phyloP scores from a whole-genome alignment of 441 rosid genomes.

The Melastoma candidum region DNA sequence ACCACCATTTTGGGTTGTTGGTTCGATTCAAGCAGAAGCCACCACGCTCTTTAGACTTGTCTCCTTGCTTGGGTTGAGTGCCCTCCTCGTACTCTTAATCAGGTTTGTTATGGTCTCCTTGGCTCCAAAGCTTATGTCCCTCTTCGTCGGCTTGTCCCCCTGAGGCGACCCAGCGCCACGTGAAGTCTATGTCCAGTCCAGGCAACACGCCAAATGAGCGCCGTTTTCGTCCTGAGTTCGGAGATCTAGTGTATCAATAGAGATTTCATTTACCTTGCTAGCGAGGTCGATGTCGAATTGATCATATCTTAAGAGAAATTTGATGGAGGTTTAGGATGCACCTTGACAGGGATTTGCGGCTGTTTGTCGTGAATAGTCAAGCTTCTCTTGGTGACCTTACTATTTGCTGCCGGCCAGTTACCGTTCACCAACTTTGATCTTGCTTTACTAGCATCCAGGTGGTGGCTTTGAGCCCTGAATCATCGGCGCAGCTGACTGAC shows the following conservation, averaged over 20 bases:
- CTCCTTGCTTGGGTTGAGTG: conserved; percentile 14
- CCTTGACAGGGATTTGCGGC: conserved; percentile 7
- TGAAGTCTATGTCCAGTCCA: neutral
- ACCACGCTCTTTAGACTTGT: conserved; percentile 6
- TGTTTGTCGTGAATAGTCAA: no score
- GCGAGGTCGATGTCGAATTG: neutral
- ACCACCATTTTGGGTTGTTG: no score
- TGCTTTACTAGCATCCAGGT: no score
- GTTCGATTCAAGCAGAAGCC: conserved; percentile 6
- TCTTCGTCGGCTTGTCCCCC: conserved; percentile 12
- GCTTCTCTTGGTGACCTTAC: no score
- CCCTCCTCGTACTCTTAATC: conserved; percentile 14
- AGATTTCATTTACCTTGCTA: no score
- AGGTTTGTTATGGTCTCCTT: conserved; percentile 19
- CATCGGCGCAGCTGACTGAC: conserved; percentile 14
- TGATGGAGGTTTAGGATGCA: neutral
- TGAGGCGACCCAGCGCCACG: neutral
- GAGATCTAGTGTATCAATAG: neutral
- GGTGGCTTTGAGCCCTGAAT: no score
- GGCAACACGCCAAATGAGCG: neutral
- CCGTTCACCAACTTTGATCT: no score
- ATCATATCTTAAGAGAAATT: neutral
- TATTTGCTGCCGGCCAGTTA: no score
- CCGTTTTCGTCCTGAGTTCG: conserved; percentile 7
- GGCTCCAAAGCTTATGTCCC: conserved; percentile 1